Evolutionary conservation across 257 asterid species (phyloP).

Genomic region (Solanum corneliomulleri): DNA sequence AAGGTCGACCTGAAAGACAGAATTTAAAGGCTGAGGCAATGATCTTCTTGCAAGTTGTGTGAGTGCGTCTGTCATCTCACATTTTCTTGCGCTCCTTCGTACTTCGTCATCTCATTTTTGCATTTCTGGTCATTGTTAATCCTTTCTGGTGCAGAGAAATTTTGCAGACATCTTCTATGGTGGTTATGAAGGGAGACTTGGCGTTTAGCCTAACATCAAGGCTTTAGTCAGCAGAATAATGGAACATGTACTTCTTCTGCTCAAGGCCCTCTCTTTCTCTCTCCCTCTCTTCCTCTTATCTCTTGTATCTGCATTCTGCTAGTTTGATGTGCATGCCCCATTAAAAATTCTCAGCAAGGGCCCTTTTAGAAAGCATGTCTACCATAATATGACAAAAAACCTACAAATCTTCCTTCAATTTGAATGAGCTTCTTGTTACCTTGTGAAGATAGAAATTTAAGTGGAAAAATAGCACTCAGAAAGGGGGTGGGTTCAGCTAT

Average conservation of each 20-base stretch:
- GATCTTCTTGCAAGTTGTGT: constrained; percentile 46
- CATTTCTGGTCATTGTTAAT: background rate
- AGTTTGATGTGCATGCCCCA: background rate
- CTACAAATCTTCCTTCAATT: too few species aligned
- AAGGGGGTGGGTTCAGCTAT: background rate
- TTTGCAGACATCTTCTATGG: constrained; percentile 20
- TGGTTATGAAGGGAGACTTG: constrained; percentile 18
- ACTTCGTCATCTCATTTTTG: background rate
- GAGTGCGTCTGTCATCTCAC: constrained; percentile 13
- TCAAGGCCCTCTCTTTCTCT: background rate
- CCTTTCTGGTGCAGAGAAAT: constrained; percentile 23
- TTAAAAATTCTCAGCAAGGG: too few species aligned
- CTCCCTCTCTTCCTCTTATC: background rate
- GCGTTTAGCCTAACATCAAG: constrained; percentile 39
- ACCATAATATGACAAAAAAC: too few species aligned
- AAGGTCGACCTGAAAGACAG: constrained; percentile 59
- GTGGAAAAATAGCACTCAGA: background rate
- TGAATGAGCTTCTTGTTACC: too few species aligned
- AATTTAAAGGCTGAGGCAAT: constrained; percentile 46
- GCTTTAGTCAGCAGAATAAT: constrained; percentile 45
- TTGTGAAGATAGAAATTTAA: background rate
- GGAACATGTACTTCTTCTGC: constrained; percentile 35
- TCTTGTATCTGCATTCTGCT: background rate
- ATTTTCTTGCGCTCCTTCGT: background rate
- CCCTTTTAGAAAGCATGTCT: too few species aligned